phyloP scores from a whole-genome alignment of 352 stramenopile genomes.

The Phytophthora tentaculata region DNA sequence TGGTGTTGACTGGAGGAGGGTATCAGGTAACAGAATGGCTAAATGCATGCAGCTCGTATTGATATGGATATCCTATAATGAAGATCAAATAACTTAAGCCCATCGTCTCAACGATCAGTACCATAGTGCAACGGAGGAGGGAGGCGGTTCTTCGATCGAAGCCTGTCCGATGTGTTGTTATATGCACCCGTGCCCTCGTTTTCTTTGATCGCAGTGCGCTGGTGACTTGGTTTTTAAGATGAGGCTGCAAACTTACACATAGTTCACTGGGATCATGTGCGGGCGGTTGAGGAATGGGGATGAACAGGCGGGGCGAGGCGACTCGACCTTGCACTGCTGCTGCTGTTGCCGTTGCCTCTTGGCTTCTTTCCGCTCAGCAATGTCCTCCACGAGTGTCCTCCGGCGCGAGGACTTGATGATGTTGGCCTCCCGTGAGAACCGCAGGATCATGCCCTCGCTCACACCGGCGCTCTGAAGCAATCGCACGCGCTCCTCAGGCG shows the following conservation, averaged over 20 bases:
- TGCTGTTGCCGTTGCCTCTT: conserved; percentile 28
- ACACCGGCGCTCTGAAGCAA: conserved; percentile 55
- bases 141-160: conserved; percentile 11
- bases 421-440: conserved; percentile 68
- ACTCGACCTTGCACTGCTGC: conserved; percentile 31
- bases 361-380: conserved; percentile 40
- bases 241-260: conserved; percentile 32
- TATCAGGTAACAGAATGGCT: conserved; percentile 6
- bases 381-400: conserved; percentile 51
- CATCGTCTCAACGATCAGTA: conserved; percentile 13
- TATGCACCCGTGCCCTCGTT: background rate
- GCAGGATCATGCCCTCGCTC: conserved; percentile 70
- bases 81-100: conserved; percentile 38
- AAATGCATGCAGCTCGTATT: conserved; percentile 27
- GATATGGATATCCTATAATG: conserved; percentile 32
- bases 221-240: conserved; percentile 7
- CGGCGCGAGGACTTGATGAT: conserved; percentile 67
- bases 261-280: conserved; percentile 58
- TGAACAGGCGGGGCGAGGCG: conserved; percentile 29
- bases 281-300: conserved; percentile 41
- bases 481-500: conserved; percentile 52
- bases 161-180: conserved; percentile 8
- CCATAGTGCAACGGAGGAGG: background rate
- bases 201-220: conserved; percentile 2
- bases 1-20: background rate